Conservation (phyloP, 1,284 basidiomycete species). For the Porphyrellus sp. region DNA sequence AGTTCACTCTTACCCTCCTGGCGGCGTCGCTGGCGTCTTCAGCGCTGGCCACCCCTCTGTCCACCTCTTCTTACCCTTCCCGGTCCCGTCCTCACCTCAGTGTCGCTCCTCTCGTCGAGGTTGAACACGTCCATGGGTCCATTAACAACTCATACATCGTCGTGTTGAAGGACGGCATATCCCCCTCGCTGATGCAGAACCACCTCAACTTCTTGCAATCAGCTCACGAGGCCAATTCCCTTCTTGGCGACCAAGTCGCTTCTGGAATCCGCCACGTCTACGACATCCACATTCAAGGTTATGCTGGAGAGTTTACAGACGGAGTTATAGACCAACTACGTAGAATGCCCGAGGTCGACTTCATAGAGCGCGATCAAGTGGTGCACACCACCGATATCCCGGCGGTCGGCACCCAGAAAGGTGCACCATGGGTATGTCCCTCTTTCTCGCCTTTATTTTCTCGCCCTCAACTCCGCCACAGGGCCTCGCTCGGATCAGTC, state of each 20-base stretch:
- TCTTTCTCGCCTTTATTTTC: background rate
- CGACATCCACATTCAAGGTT: constrained; percentile 71
- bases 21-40: constrained; percentile 43
- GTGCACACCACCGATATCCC: constrained; percentile 65
- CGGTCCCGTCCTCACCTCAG: constrained; percentile 45
- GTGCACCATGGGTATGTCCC: constrained; percentile 84
- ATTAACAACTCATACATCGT: constrained; percentile 91
- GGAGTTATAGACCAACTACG: constrained; percentile 79
- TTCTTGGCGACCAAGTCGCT: constrained; percentile 42
- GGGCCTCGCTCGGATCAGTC: constrained; percentile 95
- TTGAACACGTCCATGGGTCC: constrained; percentile 62
- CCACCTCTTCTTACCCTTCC: constrained; percentile 50
- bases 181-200: constrained; percentile 56
- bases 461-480: constrained; percentile 28
- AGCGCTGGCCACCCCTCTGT: constrained; percentile 57
- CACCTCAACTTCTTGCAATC: constrained; percentile 70
- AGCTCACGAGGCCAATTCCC: constrained; percentile 53
- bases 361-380: constrained; percentile 90
- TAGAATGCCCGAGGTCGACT: constrained; percentile 86
- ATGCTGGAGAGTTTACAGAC: constrained; percentile 82
- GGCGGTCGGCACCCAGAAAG: constrained; percentile 50
- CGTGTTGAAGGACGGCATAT: constrained; percentile 73
- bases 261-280: constrained; percentile 71
- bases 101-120: constrained; percentile 56
- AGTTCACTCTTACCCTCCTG: constrained; percentile 38